Evolutionary conservation across 306 rosid genomes (phyloP).

Genomic region (Trifolium dubium): DNA sequence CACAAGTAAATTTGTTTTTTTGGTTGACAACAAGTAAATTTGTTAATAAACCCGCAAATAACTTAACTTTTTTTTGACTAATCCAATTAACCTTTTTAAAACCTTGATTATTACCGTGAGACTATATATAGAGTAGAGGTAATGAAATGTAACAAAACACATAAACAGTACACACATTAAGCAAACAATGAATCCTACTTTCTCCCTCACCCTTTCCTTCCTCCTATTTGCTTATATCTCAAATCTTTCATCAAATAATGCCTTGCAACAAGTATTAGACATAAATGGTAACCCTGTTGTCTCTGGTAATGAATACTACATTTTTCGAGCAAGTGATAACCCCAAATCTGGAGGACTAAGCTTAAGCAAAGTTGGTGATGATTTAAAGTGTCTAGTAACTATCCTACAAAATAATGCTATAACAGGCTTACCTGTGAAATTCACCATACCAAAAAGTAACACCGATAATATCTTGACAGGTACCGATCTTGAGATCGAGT

Average conservation of each 20-base stretch:
- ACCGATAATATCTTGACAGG: background rate
- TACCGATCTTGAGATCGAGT: background rate
- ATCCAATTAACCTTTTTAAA: no score
- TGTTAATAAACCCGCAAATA: no score
- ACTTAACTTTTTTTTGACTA: no score
- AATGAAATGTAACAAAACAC: background rate
- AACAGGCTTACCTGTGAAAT: background rate
- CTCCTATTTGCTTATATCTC: constrained; percentile 1
- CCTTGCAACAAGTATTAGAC: background rate
- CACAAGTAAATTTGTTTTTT: no score
- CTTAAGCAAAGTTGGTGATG: background rate
- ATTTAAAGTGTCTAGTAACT: background rate
- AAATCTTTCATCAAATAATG: background rate
- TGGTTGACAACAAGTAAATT: no score
- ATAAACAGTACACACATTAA: background rate
- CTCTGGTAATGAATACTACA: background rate
- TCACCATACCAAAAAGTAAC: background rate
- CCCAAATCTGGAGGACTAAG: background rate
- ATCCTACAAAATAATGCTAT: background rate
- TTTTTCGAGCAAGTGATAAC: background rate
- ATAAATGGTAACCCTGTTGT: background rate
- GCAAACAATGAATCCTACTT: background rate
- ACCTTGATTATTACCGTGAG: no score
- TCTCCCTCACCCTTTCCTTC: background rate
- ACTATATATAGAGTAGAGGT: background rate